Evolutionary conservation across 129 eudicot genomes (phyloP).

Genomic region (Centaurea solstitialis): DNA sequence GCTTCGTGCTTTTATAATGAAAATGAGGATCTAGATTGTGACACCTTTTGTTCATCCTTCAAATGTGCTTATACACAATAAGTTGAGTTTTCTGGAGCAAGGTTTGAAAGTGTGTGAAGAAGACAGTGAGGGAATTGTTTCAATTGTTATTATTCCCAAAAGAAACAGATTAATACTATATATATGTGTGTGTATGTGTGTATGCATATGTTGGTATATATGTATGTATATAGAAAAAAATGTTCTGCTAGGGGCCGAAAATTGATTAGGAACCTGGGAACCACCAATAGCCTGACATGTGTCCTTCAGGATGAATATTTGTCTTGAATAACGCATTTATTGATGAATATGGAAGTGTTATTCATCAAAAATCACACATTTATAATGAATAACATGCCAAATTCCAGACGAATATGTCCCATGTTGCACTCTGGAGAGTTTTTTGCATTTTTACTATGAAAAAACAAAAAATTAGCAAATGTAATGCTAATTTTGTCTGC

Average conservation of each 20-base stretch:
- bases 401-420: background rate
- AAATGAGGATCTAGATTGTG: background rate
- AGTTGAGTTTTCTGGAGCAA: background rate
- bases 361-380: too few species aligned
- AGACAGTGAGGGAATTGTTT: background rate
- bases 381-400: background rate
- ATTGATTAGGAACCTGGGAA: background rate
- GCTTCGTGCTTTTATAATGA: background rate
- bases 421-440: background rate
- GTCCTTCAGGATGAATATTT: background rate
- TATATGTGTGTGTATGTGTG: too few species aligned
- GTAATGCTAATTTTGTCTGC: too few species aligned
- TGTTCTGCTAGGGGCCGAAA: background rate
- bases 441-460: too few species aligned
- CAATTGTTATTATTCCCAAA: background rate
- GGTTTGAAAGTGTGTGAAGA: background rate
- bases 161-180: background rate
- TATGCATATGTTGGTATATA: too few species aligned
- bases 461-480: too few species aligned
- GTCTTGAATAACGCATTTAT: background rate
- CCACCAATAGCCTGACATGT: background rate
- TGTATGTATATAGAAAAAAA: too few species aligned
- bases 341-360: background rate
- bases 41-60: background rate
- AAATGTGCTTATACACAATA: background rate